Evolutionary conservation across 192 early-diverging fungal genomes (phyloP).

Genomic region (Entophlyctis luteolus): DNA sequence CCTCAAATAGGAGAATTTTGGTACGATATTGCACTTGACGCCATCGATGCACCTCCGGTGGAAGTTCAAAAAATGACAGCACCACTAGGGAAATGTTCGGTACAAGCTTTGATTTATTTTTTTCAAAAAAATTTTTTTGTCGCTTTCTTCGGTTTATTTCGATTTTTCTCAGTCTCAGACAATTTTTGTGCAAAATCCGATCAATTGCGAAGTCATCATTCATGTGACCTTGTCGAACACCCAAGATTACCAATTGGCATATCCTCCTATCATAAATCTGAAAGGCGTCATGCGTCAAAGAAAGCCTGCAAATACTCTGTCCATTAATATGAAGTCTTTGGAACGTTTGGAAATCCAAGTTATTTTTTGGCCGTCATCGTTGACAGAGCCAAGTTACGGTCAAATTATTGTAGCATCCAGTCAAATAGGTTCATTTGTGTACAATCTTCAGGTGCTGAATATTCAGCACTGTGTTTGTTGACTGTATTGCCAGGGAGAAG

Average conservation of each 20-base stretch:
- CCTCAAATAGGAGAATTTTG: constrained; percentile 50
- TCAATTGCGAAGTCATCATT: constrained; percentile 16
- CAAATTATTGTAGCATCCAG: constrained; percentile 19
- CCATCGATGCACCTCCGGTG: constrained; percentile 38
- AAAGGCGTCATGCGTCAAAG: neutral
- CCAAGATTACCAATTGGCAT: constrained; percentile 37
- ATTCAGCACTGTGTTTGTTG: neutral
- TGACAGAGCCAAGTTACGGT: constrained; percentile 31
- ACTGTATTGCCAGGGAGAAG: constrained; percentile 30
- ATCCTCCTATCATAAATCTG: neutral
- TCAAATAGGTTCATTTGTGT: constrained; percentile 35
- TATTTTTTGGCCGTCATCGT: constrained; percentile 47
- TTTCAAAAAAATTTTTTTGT: neutral
- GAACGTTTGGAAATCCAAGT: constrained; percentile 39
- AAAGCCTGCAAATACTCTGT: neutral
- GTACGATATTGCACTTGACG: constrained; percentile 43
- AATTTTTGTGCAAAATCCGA: constrained; percentile 21
- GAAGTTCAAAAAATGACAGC: constrained; percentile 34
- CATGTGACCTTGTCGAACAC: constrained; percentile 30
- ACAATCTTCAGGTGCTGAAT: constrained; percentile 25
- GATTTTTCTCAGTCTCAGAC: constrained; percentile 26
- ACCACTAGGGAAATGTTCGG: constrained; percentile 44
- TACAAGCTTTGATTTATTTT: constrained; percentile 20
- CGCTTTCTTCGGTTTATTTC: neutral
- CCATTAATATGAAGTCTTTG: constrained; percentile 23